Evolutionary conservation across 2,329 filamentous ascomycete species (phyloP), one percentile per base, ranked within the genome.

Genomic region (Calonectria fujianensis): DNA sequence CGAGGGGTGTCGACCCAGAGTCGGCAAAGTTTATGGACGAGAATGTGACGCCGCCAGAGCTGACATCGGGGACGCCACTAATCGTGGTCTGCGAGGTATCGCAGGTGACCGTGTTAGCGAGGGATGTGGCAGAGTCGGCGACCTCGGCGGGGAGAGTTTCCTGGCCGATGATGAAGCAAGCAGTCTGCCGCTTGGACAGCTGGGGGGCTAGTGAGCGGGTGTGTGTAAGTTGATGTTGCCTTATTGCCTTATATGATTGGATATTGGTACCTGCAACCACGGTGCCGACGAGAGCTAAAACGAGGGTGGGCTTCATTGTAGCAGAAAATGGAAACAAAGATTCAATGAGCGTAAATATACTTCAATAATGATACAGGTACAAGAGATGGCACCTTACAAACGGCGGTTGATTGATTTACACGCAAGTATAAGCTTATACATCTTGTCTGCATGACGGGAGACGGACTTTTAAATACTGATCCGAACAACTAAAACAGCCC

Each of bases 111-210:
- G 78, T 82, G 57, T 79, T 76, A 71, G 85, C 83, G 72, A 92
- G 83, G 16, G 80, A 76, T 27, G 83, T 82, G 70, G 87, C 90
- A 2, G 84, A 78, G 72, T 86, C 83, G 31, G 85, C 82, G 18
- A 88, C 86, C 78, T 92, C 90, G 9, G 84, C 83, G 0, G 91
- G 91, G 14, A 92, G 88, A 3, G 84, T 82, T 7, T 83, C 82
- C 67, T 82, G 85, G 76, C 91, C 91, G 74, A 91, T 81, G 18
- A 92, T 74, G 85, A 91, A 92, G 85, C 91, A 92, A 50, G 89
- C 84, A 51, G 78, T 81, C 31, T 84, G 83, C 64, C 84, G 83
- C 70, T 77, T 79, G 52, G 67, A 27, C 13, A 79, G 14, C 18
- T 74, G 74, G 64, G 79, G 80, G 37, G 66, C 75, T 75, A 18